A percentile compares a stretch with the other conserved stretches of the same genome.
phyloP scores from a whole-genome alignment of 208 protist species.

The Leishmania martiniquensis region DNA sequence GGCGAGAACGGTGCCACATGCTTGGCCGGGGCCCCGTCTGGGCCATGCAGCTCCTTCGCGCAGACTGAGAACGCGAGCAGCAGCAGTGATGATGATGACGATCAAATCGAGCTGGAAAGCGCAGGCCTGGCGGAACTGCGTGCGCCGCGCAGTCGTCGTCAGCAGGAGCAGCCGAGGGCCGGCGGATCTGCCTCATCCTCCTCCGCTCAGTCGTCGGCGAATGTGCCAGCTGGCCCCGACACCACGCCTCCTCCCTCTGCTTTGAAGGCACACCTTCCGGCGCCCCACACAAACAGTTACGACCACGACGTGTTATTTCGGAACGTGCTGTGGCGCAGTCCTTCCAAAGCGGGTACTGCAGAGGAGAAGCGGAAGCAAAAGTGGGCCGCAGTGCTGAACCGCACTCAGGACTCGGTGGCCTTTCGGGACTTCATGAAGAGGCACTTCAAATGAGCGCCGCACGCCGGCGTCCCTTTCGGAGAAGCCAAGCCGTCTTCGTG shows the following conservation, averaged over 20 bases:
- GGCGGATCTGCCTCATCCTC: neutral
- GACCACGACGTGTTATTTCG: constrained; percentile 78
- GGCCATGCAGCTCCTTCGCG: neutral
- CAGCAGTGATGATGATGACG: constrained; percentile 39
- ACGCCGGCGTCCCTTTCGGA: too few relatives aligned
- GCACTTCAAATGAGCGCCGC: constrained; percentile 56
- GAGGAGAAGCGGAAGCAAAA: constrained; percentile 41
- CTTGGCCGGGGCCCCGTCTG: neutral
- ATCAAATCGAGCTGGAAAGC: constrained; percentile 54
- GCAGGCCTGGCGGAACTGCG: constrained; percentile 53
- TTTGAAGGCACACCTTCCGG: neutral
- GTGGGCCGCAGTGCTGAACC: constrained; percentile 62
- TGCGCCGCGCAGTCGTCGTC: constrained; percentile 28
- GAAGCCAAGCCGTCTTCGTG: too few relatives aligned
- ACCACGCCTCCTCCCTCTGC: neutral
- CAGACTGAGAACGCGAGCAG: neutral
- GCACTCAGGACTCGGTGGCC: constrained; percentile 47
- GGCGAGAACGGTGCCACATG: neutral
- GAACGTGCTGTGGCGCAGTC: constrained; percentile 42
- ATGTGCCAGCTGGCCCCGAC: neutral
- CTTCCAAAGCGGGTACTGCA: constrained; percentile 10
- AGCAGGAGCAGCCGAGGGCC: constrained; percentile 12
- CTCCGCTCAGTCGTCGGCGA: neutral
- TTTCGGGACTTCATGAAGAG: constrained; percentile 72
- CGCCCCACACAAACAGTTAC: constrained; percentile 38